Base-by-base conservation (phyloP, 495 filamentous ascomycete genomes). In the Neurospora africana region DNA sequence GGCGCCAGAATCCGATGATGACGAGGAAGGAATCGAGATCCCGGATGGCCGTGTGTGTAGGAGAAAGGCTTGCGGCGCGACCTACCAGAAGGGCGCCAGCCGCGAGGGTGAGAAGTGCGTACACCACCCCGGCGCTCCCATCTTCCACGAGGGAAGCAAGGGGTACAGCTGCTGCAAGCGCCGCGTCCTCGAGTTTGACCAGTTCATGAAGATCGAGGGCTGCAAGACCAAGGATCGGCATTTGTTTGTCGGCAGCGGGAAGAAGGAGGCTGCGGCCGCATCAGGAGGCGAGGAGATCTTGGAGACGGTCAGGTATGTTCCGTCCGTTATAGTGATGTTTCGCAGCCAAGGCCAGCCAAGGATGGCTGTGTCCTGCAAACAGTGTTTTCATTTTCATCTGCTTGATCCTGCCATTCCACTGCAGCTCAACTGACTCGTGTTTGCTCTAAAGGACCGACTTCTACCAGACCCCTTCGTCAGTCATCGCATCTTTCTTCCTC, bases 111-210 rank as follows among this genome's bases (percentile, higher is more conserved):
- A 95, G 84, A 87, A 87, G 70, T 98, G 94, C 77, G 85, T 91
- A 23, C 90, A 94, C 77, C 94, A 98, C 82, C 93, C 94, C 6
- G 94, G 94, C 35, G 86, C 83, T 8, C 92, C 94, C 35, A 88
- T 98, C 74, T 99, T 99, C 82, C 95, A 99, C 81, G 95, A 99
- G 84, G 95, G 95, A 30, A 94, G 90, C 80, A 99, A 99, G 84
- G 95, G 95, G 10, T 99, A 95, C 87, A 92, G 88, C 35, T 99
- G 95, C 85, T 99, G 95, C 84, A 98, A 98, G 87, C 85, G 92
- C 76, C 88, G 93, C 23, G 95, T 99, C 68, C 85, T 99, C 33
- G 95, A 99, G 78, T 99, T 99, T 77, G 95, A 99, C 80, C 90
- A 98, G 82, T 99, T 99, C 81, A 88, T 99, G 90, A 94, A 91